Evolutionary conservation across 805 yeast species (phyloP), one percentile per base, ranked within the genome.

Genomic region (Candida parachauliodes): DNA sequence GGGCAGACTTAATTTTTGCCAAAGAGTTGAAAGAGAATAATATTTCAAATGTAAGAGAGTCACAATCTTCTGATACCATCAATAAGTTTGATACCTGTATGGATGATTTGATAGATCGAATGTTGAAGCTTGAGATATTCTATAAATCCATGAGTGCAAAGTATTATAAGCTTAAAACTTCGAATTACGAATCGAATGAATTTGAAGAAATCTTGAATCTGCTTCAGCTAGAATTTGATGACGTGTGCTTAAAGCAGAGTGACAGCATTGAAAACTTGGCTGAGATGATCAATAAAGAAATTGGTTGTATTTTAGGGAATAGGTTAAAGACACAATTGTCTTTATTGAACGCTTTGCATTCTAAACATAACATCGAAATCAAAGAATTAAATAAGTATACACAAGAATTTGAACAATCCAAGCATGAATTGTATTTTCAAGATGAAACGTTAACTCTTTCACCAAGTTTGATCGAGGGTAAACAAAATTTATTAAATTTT

Each of bases 1-100:
- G 94, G 94, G 69, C 61, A 1, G 60, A 68, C 9, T 49, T 82
- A 8, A 55, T 69, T 0, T 70, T 68, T 41, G 76, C 77, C 1
- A 57, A 68, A 26, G 84, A 79, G 33, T 51, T 77, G 19, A 57
- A 64, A 20, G 58, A 55, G 5, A 48, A 59, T n/a, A 36, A 41
- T 14, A 41, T 46, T 29, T 59, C 60, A 10, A 29, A 50, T 4
- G 39, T 42, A 6, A 49, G 62, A 2, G 68, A 67, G 40, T 32
- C 50, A 1, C 49, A 46, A 37, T 52, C 60, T 2, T 39, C 62
- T 12, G 41, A 42, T 2, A 41, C 41, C 8, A 45, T 66, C 9
- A 44, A 40, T 11, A 28, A 24, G 5, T 58, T 66, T 24, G 65
- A 58, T 39, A 39, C 40, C 2, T 43, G 44, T 9, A 48, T 61